Conservation (phyloP, 768 basidiomycete species). For the Serendipita indica region DNA sequence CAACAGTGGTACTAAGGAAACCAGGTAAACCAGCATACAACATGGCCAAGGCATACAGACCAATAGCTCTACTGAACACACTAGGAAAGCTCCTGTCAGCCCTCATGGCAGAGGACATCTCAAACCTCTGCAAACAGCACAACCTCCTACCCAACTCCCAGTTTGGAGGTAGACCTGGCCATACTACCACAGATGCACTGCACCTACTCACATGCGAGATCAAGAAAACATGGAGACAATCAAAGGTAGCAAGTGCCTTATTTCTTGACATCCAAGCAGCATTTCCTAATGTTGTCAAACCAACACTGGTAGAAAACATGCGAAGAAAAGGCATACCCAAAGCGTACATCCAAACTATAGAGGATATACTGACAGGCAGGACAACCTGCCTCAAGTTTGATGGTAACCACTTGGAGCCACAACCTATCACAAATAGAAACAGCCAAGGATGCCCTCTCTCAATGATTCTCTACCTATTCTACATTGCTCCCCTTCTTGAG, state of each 20-base stretch:
- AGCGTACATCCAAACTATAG: slow-evolving; percentile 13
- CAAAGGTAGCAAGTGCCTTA: slow-evolving; percentile 24
- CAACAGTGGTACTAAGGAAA: slow-evolving; percentile 24
- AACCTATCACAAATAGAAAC: slow-evolving; percentile 14
- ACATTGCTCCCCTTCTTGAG: slow-evolving; percentile 17
- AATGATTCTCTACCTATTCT: slow-evolving; percentile 16
- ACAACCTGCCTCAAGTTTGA: slow-evolving; percentile 6
- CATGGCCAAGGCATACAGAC: slow-evolving; percentile 23
- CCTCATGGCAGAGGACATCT: slow-evolving; percentile 18
- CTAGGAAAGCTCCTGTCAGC: slow-evolving; percentile 21
- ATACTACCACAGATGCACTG: slow-evolving; percentile 25
- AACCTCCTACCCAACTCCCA: slow-evolving; percentile 25
- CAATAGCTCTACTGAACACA: slow-evolving; percentile 26
- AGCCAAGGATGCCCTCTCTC: slow-evolving; percentile 20
- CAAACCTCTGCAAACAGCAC: slow-evolving; percentile 19
- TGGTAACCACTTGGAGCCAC: slow-evolving; percentile 7
- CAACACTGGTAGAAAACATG: slow-evolving; percentile 16
- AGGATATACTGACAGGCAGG: neutral
- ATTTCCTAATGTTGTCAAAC: slow-evolving; percentile 25
- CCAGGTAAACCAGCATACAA: slow-evolving; percentile 25
- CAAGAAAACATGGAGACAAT: slow-evolving; percentile 19
- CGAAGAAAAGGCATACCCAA: slow-evolving; percentile 10
- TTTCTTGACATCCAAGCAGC: slow-evolving; percentile 33
- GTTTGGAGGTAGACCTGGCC: slow-evolving; percentile 28
- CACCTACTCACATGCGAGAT: slow-evolving; percentile 11